Conservation (phyloP, 148 eudicot genomes). For the Arbutus unedo region DNA sequence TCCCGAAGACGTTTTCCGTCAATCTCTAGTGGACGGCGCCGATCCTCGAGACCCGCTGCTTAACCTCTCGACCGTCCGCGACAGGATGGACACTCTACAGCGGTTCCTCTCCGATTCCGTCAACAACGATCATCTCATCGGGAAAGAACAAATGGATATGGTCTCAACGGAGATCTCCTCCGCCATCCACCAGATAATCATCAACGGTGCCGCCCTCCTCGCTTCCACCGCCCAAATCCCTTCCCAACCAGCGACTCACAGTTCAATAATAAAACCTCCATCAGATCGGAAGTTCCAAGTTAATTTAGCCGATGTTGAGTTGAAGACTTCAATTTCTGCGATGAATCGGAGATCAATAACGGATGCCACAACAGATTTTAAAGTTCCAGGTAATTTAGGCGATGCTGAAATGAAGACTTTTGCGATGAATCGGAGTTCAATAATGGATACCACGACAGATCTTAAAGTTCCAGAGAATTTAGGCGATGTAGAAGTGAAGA, state of each 20-base stretch:
- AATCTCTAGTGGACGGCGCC: constrained; percentile 10
- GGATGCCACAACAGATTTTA: not conserved
- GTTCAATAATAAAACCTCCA: not conserved
- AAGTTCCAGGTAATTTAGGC: not conserved
- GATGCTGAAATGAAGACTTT: not conserved
- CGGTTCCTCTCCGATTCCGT: constrained; percentile 53
- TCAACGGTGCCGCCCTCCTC: constrained; percentile 67
- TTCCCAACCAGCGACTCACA: not conserved
- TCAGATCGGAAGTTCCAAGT: constrained; percentile 1
- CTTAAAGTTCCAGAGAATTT: not conserved
- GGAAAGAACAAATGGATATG: constrained; percentile 32
- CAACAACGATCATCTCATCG: constrained; percentile 34
- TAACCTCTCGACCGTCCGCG: constrained; percentile 50
- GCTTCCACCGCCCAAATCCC: constrained; percentile 20
- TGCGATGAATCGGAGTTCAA: not conserved
- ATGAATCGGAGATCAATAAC: not conserved
- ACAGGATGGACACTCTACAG: constrained; percentile 60
- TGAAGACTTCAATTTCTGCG: not conserved
- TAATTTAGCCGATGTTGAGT: not conserved
- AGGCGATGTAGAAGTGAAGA: not conserved
- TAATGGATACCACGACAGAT: not conserved
- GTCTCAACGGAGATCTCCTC: constrained; percentile 57
- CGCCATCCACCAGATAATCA: constrained; percentile 61
- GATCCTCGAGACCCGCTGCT: constrained; percentile 34
- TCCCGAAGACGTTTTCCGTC: not conserved